phyloP scores from a whole-genome alignment of 208 protist species.

The Dictyostelium gargantuum region DNA sequence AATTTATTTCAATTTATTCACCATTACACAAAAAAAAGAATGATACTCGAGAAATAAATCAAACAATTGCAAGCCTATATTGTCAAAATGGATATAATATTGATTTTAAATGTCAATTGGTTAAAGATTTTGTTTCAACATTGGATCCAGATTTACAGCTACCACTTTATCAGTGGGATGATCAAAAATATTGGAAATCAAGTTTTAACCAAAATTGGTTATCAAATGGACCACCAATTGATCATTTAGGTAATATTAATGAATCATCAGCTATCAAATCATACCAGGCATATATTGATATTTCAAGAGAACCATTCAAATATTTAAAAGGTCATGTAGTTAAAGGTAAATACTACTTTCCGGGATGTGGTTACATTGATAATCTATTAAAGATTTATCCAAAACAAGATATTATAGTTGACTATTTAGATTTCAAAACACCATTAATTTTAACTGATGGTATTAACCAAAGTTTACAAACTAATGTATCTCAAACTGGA shows the following conservation, averaged over 20 bases:
- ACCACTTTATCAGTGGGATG: conserved; percentile 28
- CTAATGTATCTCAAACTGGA: background rate
- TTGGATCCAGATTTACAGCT: no score
- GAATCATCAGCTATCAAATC: background rate
- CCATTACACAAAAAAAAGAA: no score
- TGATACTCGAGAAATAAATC: no score
- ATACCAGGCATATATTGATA: background rate
- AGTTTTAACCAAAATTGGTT: no score
- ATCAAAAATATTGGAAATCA: background rate
- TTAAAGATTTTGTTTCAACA: no score
- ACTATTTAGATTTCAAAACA: background rate
- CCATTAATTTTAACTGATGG: background rate
- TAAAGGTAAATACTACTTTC: no score
- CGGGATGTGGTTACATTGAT: conserved; percentile 40
- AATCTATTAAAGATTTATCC: background rate
- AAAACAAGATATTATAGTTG: background rate
- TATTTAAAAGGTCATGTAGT: background rate
- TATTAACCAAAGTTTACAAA: background rate
- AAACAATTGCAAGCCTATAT: background rate
- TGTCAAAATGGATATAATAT: background rate
- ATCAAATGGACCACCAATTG: background rate
- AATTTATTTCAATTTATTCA: background rate
- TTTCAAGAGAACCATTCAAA: background rate
- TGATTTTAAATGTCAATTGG: background rate
- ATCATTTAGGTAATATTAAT: background rate